These are phyloP conservation scores for Zizania latifolia DNA, from an alignment of 176 grass and related monocot species.

Conservation along the genomic window DNA sequence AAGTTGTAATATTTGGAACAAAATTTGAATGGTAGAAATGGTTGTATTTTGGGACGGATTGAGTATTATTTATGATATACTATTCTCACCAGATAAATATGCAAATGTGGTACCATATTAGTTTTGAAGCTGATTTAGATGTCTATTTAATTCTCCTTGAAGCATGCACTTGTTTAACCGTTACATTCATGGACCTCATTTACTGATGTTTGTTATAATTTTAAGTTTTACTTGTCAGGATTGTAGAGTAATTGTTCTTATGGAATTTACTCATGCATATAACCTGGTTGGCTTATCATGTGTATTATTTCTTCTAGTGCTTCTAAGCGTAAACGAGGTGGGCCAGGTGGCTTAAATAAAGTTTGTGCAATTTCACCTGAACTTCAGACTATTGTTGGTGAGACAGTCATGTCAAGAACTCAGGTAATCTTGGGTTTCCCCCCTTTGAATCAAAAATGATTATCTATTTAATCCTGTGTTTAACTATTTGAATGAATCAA, in stretches of 20 bases:
- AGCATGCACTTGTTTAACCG: background rate
- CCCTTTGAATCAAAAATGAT: background rate
- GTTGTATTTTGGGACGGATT: too few relatives aligned
- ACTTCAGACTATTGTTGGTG: constrained; percentile 90
- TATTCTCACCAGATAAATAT: background rate
- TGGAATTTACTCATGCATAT: background rate
- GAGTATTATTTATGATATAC: background rate
- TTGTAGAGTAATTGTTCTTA: background rate
- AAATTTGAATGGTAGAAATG: too few relatives aligned
- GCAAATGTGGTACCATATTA: background rate
- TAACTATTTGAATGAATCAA: background rate
- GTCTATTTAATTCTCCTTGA: background rate
- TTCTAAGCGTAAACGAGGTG: constrained; percentile 78
- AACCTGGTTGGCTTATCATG: constrained; percentile 2
- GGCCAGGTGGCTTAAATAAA: constrained; percentile 93
- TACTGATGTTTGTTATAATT: background rate
- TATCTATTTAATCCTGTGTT: background rate
- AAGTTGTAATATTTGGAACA: too few relatives aligned
- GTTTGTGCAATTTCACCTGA: constrained; percentile 94
- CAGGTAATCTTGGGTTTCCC: constrained; percentile 44
- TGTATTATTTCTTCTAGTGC: constrained; percentile 30
- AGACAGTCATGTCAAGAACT: constrained; percentile 94
- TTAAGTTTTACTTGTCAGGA: background rate
- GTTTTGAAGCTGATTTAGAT: background rate
- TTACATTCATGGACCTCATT: background rate